These are phyloP conservation scores for Acmispon strigosus DNA, from an alignment of 306 rosid species.

Conservation along the genomic window DNA sequence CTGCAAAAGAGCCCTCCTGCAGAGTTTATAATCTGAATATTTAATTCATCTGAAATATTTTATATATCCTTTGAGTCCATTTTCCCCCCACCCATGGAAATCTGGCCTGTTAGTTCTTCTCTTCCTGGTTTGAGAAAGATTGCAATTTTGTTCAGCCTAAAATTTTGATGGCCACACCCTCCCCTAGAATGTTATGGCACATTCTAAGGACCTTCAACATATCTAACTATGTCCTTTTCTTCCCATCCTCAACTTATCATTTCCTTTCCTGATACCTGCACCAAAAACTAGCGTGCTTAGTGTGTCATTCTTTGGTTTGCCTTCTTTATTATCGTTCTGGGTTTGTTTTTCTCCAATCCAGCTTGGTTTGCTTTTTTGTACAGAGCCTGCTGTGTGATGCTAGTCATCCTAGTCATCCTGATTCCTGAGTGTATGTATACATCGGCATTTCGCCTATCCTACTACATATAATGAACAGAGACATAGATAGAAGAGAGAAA, in stretches of 20 bases:
- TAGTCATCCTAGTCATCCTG: conserved; percentile 45
- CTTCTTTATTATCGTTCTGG: conserved; percentile 41
- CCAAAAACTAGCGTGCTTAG: conserved; percentile 42
- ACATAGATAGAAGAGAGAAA: conserved; percentile 37
- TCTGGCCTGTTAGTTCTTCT: conserved; percentile 27
- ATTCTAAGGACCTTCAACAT: conserved; percentile 52
- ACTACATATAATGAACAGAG: conserved; percentile 45
- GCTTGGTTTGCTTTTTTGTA: conserved; percentile 66
- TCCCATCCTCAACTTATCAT: conserved; percentile 18
- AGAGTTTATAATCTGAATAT: conserved; percentile 51
- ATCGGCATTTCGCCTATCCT: conserved; percentile 69
- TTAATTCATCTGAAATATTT: conserved; percentile 32
- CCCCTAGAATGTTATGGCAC: conserved; percentile 61
- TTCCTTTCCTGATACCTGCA: conserved; percentile 30
- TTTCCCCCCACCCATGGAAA: conserved; percentile 17
- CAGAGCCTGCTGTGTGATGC: conserved; percentile 49
- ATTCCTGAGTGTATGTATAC: conserved; percentile 70
- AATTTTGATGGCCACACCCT: conserved; percentile 62
- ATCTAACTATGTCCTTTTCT: conserved; percentile 46
- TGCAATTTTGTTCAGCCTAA: conserved; percentile 69
- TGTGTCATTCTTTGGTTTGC: conserved; percentile 74
- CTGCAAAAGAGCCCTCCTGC: conserved; percentile 96
- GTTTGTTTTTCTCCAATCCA: conserved; percentile 55
- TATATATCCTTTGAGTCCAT: conserved; percentile 15
- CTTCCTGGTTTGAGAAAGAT: conserved; percentile 41